Evolutionary conservation across 495 filamentous ascomycete genomes (phyloP).

Genomic region (Aspergillus kassunensis): DNA sequence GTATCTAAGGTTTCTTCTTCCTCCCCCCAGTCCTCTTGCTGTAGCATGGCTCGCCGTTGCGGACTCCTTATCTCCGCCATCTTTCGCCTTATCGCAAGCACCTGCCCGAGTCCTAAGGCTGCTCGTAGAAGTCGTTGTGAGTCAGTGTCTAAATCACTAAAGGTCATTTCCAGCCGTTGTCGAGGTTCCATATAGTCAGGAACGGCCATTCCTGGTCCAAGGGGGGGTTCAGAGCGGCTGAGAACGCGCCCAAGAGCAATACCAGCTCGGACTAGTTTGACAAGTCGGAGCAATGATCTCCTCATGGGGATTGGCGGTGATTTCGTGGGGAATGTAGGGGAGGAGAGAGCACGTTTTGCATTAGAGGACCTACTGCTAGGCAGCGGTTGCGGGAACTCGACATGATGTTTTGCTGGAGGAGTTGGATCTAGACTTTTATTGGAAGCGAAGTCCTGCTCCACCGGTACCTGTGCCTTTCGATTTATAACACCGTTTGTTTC

Average conservation of each 20-base stretch:
- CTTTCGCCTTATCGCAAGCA: constrained; percentile 37
- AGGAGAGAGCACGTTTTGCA: background rate
- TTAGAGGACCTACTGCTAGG: background rate
- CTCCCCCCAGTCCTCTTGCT: constrained; percentile 4
- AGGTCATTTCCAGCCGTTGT: constrained; percentile 37
- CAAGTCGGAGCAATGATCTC: constrained; percentile 30
- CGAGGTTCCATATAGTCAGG: constrained; percentile 21
- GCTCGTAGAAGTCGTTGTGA: constrained; percentile 42
- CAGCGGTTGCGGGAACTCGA: background rate
- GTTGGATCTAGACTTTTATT: background rate
- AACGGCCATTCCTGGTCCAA: background rate
- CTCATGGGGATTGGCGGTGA: background rate
- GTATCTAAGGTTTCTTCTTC: constrained; percentile 5
- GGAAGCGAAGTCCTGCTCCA: background rate
- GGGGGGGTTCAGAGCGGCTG: constrained; percentile 10
- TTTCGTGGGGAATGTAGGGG: background rate
- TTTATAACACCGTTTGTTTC: constrained; percentile 29
- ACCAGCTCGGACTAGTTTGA: constrained; percentile 42
- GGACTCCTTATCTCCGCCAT: constrained; percentile 14
- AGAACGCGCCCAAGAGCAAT: constrained; percentile 46
- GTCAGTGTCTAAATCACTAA: constrained; percentile 42
- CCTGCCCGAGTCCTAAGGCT: constrained; percentile 47
- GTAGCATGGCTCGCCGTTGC: background rate
- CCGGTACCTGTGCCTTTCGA: constrained; percentile 24
- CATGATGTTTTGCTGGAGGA: background rate